Evolutionary conservation across 2,329 filamentous ascomycete genomes (phyloP), one percentile per base, ranked within the genome.

Genomic region (Epichloe glyceriae): DNA sequence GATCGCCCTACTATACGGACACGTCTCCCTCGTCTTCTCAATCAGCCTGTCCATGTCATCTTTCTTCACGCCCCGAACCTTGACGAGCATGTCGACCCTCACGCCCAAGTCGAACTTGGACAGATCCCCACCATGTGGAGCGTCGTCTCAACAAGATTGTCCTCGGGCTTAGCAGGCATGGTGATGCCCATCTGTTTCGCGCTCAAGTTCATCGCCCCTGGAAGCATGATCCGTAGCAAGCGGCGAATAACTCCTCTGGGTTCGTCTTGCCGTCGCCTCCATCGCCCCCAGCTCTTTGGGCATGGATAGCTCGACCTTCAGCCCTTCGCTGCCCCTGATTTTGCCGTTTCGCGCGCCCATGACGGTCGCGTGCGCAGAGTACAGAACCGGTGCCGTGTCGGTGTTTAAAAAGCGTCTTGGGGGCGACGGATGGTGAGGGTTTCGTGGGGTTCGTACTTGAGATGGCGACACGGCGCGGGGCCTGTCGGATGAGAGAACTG

Each of bases 191-290:
- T 49, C 17, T 58, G 58, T 14, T 65, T 60, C 0, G 71, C 71
- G 3, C 64, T 61, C 2, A 69, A 67, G 53, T 69, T 70, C 71
- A 73, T 73, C 6, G 70, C 70, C 33, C 65, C 55, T 73, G 71
- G 57, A 72, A 73, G 55, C 70, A 73, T 8, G 71, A 69, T 26
- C 70, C 71, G 53, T 72, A 73, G 20, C 70, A 70, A 0, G 70
- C 70, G 1, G 71, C 70, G 53, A 73, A 73, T 2, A 74, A 65
- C 54, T 73, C 71, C 58, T 73, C 71, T 1, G 68, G 69, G 53
- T 70, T 74, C 6, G 71, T 72, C 58, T 71, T 73, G 51, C 67
- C 63, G 35, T 50, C 52, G 49, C 62, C 68, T 14, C 68, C 69
- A 0, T 58, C 44, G 8, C 69, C 70, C 69, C 68, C 12, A 73